Percentiles rank a stretch among this genome's conserved stretches.
Evolutionary conservation across 1,284 basidiomycete species (phyloP).

Genomic region (Sanghuangporus sanghuang): DNA sequence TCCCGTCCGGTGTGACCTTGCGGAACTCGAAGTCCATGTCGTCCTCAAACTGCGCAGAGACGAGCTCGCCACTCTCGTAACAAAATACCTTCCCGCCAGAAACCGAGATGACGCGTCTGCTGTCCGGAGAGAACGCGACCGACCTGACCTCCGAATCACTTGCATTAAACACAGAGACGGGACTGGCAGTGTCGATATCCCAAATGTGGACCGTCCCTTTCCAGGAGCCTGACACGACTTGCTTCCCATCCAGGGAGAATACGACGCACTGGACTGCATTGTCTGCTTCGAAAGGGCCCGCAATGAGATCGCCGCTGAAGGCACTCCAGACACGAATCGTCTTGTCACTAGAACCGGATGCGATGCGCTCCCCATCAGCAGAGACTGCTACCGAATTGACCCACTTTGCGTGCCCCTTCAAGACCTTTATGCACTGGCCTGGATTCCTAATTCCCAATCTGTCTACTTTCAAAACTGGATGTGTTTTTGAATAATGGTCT

Average conservation of each 20-base stretch:
- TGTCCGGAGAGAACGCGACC: constrained; percentile 13
- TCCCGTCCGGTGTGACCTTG: no score
- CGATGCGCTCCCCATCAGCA: neutral
- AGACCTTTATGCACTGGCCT: neutral
- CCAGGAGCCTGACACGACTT: neutral
- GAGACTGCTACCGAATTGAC: neutral
- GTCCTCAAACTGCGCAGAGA: no score
- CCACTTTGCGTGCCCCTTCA: neutral
- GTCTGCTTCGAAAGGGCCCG: neutral
- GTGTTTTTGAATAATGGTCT: neutral
- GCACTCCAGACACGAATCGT: neutral
- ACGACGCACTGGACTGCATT: neutral
- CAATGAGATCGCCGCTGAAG: neutral
- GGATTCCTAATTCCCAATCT: neutral
- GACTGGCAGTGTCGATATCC: neutral
- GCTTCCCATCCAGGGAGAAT: neutral
- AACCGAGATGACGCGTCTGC: neutral
- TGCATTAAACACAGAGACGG: neutral
- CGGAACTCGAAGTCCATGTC: no score
- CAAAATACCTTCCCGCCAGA: no score
- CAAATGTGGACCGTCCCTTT: neutral
- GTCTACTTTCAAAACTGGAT: neutral
- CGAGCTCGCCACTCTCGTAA: constrained; percentile 40
- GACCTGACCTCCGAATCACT: constrained; percentile 1
- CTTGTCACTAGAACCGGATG: neutral